Evolutionary conservation across 345 rosid genomes (phyloP).

Genomic region (Pelargonium nanum): DNA sequence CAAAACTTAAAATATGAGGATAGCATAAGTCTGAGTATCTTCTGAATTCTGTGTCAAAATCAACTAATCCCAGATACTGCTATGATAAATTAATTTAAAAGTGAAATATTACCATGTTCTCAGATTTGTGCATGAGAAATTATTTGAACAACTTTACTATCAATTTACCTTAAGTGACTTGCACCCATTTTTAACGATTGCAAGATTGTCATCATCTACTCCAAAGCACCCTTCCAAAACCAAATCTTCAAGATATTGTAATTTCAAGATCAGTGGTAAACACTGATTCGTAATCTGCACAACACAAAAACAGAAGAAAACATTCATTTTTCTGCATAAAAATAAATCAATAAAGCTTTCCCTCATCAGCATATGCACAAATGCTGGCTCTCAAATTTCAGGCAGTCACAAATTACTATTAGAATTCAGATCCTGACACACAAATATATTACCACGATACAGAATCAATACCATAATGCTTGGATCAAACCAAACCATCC

Average conservation of each 20-base stretch:
- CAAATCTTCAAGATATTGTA: conserved; percentile 49
- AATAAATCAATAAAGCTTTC: neutral
- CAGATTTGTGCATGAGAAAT: neutral
- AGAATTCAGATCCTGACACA: no score
- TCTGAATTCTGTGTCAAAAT: neutral
- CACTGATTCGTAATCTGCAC: conserved; percentile 51
- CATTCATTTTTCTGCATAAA: neutral
- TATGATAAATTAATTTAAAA: no score
- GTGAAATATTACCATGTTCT: neutral
- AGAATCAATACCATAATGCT: no score
- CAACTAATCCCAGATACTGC: no score
- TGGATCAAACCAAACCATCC: no score
- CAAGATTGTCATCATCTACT: conserved; percentile 50
- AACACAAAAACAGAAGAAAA: neutral
- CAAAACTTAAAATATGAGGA: no score
- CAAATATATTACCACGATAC: no score
- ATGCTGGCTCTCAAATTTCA: no score
- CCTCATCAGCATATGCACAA: neutral
- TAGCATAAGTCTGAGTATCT: no score
- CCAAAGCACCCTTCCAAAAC: conserved; percentile 60
- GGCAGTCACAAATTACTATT: no score
- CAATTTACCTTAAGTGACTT: conserved; percentile 46
- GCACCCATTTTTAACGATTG: conserved; percentile 36
- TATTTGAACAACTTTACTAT: neutral
- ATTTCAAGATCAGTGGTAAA: conserved; percentile 38